Evolutionary conservation across 495 filamentous ascomycete species (phyloP).

Genomic region (Penicillium riverlandense): DNA sequence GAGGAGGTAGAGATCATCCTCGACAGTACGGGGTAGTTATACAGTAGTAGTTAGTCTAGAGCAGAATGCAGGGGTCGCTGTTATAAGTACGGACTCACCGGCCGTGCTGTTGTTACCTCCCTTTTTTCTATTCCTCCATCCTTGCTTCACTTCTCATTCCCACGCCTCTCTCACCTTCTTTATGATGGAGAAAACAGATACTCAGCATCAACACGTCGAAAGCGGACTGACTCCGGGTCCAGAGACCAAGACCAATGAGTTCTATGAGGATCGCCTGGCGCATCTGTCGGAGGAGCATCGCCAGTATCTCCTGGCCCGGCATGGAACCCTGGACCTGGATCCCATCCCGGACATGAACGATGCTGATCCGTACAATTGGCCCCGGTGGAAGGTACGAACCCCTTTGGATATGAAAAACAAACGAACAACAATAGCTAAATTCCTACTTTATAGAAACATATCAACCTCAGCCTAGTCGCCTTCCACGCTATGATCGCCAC

Average conservation of each 20-base stretch:
- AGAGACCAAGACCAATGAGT: constrained; percentile 23
- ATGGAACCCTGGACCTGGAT: constrained; percentile 48
- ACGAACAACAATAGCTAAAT: constrained; percentile 5
- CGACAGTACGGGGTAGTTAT: too few relatives aligned
- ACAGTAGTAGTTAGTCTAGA: too few relatives aligned
- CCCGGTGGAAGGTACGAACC: constrained; percentile 43
- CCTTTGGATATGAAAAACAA: background rate
- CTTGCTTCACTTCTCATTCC: background rate
- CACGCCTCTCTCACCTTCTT: background rate
- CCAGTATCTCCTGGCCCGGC: constrained; percentile 44
- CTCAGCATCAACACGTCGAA: constrained; percentile 12
- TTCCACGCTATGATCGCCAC: constrained; percentile 52
- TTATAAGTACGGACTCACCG: background rate
- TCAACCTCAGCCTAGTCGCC: constrained; percentile 45
- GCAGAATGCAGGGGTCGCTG: too few relatives aligned
- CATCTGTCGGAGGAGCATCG: constrained; percentile 32
- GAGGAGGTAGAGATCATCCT: too few relatives aligned
- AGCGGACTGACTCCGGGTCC: background rate
- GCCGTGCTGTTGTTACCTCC: background rate
- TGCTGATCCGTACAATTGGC: constrained; percentile 52
- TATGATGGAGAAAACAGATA: constrained; percentile 11
- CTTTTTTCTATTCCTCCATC: too few relatives aligned
- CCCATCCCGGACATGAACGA: constrained; percentile 42
- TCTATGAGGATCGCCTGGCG: constrained; percentile 22
- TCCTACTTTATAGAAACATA: constrained; percentile 37